These are phyloP conservation scores for Gnetum montanum DNA, from an alignment of 75 land plant genomes.

Conservation along the genomic window DNA sequence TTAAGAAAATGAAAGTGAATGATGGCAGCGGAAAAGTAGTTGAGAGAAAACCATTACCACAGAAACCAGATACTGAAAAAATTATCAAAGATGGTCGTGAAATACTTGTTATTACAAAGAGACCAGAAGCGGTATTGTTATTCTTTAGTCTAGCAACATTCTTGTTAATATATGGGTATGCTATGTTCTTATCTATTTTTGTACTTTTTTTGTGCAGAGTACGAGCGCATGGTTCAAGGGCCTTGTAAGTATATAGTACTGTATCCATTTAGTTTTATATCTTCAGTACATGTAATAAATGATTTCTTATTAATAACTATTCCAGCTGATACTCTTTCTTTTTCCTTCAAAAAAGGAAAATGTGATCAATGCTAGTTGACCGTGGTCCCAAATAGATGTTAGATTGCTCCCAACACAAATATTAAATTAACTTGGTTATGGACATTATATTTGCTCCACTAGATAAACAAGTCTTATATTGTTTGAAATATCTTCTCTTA, in stretches of 20 bases:
- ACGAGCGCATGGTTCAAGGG: constrained; percentile 41
- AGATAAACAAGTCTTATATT: too few relatives aligned
- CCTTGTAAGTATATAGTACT: constrained; percentile 56
- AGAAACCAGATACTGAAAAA: neutral
- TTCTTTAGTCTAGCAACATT: neutral
- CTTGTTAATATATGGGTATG: neutral
- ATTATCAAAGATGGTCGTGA: neutral
- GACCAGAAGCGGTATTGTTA: constrained; percentile 2
- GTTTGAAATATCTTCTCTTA: too few relatives aligned
- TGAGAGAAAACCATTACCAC: neutral
- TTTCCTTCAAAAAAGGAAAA: too few relatives aligned
- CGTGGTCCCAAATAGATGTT: too few relatives aligned
- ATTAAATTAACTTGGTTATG: too few relatives aligned
- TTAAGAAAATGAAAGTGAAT: constrained; percentile 3
- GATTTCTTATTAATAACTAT: too few relatives aligned
- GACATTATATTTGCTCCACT: too few relatives aligned
- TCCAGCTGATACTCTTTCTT: too few relatives aligned
- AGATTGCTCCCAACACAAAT: too few relatives aligned
- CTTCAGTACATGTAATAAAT: too few relatives aligned
- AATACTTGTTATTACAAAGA: constrained; percentile 5
- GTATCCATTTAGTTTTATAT: too few relatives aligned
- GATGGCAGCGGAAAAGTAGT: neutral
- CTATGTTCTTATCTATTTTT: neutral
- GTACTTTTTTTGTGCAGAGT: constrained; percentile 29
- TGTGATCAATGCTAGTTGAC: too few relatives aligned